phyloP scores from a whole-genome alignment of 345 rosid species.

The Camelina laxa region DNA sequence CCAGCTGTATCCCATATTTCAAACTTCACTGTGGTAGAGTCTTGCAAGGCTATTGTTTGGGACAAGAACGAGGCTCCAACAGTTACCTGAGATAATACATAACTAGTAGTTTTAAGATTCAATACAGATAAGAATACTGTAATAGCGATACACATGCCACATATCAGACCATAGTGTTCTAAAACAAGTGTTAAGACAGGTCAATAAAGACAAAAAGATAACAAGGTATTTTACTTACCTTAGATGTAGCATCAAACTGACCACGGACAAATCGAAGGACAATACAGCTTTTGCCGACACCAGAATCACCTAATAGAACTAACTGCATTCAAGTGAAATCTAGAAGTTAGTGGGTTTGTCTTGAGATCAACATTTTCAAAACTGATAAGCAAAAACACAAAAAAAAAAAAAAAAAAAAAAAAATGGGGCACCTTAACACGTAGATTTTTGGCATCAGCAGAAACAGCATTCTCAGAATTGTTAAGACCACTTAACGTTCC shows the following conservation, averaged over 20 bases:
- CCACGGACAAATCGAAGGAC: slow-evolving; percentile 99
- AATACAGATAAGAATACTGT: slow-evolving; percentile 8
- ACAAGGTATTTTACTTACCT: slow-evolving; percentile 50
- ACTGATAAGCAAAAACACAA: neutral
- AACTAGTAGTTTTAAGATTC: slow-evolving; percentile 23
- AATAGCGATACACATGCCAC: slow-evolving; percentile 8
- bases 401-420: slow-evolving; percentile 8
- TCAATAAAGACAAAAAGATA: neutral
- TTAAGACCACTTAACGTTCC: slow-evolving; percentile 65
- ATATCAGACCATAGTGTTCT: neutral
- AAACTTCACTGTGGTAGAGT: slow-evolving; percentile 94
- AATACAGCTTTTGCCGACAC: slow-evolving; percentile 98
- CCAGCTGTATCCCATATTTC: slow-evolving; percentile 99
- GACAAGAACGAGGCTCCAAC: slow-evolving; percentile 98
- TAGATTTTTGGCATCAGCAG: slow-evolving; percentile 70
- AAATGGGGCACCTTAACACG: slow-evolving; percentile 77
- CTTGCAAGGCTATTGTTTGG: slow-evolving; percentile 95
- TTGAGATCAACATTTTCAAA: neutral
- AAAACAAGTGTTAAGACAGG: neutral
- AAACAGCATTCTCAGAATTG: slow-evolving; percentile 52
- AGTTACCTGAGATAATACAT: slow-evolving; percentile 74
- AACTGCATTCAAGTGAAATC: slow-evolving; percentile 55
- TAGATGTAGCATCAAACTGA: slow-evolving; percentile 95
- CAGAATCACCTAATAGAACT: slow-evolving; percentile 94
- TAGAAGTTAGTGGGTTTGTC: slow-evolving; percentile 19